A percentile compares a stretch with the other conserved stretches of the same genome.
These are phyloP conservation scores for Fusarium zealandicum DNA, from an alignment of 2,329 filamentous ascomycete genomes.

Conservation along the genomic window DNA sequence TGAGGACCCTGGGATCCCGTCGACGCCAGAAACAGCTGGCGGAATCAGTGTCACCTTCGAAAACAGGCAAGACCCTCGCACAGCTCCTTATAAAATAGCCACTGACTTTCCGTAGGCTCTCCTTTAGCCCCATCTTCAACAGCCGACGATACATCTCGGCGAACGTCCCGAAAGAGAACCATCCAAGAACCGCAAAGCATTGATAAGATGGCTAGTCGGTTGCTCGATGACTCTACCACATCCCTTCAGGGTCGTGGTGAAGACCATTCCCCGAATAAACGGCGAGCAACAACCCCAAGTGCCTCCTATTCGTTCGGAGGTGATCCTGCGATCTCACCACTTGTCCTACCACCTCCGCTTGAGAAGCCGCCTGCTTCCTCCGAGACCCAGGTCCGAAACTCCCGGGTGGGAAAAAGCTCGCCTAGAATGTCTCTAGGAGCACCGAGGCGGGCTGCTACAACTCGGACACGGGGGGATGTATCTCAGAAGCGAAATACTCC, in stretches of 20 bases:
- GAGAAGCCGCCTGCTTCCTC: constrained; percentile 1
- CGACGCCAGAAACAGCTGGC: constrained; percentile 33
- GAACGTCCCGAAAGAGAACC: constrained; percentile 18
- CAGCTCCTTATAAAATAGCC: background rate
- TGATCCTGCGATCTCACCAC: constrained; percentile 11
- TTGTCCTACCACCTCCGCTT: constrained; percentile 18
- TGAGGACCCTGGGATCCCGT: constrained; percentile 40
- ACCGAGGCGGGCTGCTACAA: constrained; percentile 24
- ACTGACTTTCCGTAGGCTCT: constrained; percentile 11
- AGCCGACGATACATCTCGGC: constrained; percentile 6
- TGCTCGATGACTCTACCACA: constrained; percentile 39
- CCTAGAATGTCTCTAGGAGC: constrained; percentile 7
- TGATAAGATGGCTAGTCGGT: constrained; percentile 43
- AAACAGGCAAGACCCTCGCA: constrained; percentile 27
- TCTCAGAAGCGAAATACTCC: constrained; percentile 22
- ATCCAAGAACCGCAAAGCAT: constrained; percentile 18
- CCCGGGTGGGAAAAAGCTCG: constrained; percentile 20
- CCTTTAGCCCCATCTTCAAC: background rate
- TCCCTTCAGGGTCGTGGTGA: constrained; percentile 8
- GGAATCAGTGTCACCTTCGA: constrained; percentile 18
- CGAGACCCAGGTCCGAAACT: constrained; percentile 4
- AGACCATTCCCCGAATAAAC: constrained; percentile 13
- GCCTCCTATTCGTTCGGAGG: background rate
- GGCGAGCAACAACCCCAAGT: constrained; percentile 4
- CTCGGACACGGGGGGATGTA: constrained; percentile 14